Evolutionary conservation across 2,329 filamentous ascomycete genomes (phyloP), one percentile per base, ranked within the genome.

Genomic region (Calonectria pseudoreteaudii): DNA sequence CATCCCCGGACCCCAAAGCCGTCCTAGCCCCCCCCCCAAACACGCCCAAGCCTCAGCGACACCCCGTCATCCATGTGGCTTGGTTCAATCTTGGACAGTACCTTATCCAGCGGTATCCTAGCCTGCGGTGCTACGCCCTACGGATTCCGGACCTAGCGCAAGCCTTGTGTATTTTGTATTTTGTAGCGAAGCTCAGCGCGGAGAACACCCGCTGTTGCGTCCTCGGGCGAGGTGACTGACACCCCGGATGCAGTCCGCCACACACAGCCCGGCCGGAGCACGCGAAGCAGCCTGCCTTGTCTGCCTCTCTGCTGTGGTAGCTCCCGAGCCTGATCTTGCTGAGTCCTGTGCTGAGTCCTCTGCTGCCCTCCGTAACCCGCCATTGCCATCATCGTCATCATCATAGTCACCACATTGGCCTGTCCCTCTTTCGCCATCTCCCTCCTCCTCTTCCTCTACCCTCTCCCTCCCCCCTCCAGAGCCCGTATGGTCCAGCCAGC

Each of bases 291-390:
- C 44, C 20, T 47, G 44, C n/a, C 44, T 47, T n/a, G 44, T 16
- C 60, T 34, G 14, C 18, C 28, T 49, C 60, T 23, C 34, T 68
- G 58, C 58, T 44, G 74, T 72, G 77, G 72, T 30, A 74, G 74
- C 76, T 78, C 75, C 62, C 75, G 75, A 80, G 74, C 78, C 77
- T 79, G 77, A 80, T 80, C 75, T 77, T 73, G 77, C 72, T 78
- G 78, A 76, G 74, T 78, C 75, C 73, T 80, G 64, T 71, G 73
- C 41, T 49, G 31, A 44, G 56, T 70, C 65, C 70, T 50, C 47
- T 53, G 71, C 70, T 50, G 68, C 71, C 68, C 70, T 79, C 69
- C 62, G 75, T 76, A 72, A 76, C 75, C 75, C 68, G 70, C 69
- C 72, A 62, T 69, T 71, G 47, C 66, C 56, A 66, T 52, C 66